Evolutionary conservation across 805 yeast species (phyloP), one percentile per base, ranked within the genome.

Genomic region (Candida dendrica): DNA sequence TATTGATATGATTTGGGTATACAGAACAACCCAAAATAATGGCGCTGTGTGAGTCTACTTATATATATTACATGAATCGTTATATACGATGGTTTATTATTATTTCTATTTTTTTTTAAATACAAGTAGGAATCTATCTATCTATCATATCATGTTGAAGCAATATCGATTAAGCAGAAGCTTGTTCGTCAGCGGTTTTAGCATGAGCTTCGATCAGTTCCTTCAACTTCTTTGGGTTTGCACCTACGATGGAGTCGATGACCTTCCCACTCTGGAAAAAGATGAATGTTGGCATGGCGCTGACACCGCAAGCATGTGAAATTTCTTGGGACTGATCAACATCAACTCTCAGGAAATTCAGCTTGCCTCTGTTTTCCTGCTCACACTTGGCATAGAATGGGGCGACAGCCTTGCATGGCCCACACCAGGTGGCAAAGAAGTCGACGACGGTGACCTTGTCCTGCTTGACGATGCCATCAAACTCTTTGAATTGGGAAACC

Each of bases 211-310:
- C 60, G 39, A 64, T 63, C 4, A 60, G 62, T 37, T 59, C 45
- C 42, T 60, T 58, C 16, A 68, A 39, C 9, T 58, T 64, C 14
- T 48, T 47, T 22, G 68, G 64, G 42, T 66, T 60, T 15, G 90
- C 91, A 33, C 93, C 93, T 19, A 83, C 74, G 29, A 83, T 64
- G 39, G 73, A 75, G 16, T 72, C 78, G 4, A 77, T 58, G 37
- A 74, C 63, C 41, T 74, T 71, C 19, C 87, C 87, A 38, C 77
- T 68, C 56, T 80, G 77, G 60, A 77, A 75, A 27, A 80, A 61
- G 18, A 81, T 53, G 45, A 81, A 79, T 3, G 91, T 84, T 37
- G 93, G 93, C 89, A 84, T 81, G 31, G 91, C 88, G 19, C 76
- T 65, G 39, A 84, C 68, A 10, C 76, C 81, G 54, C 77, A 76